Conservation (phyloP, 805 yeast species). For the Candida namnaoensis region DNA sequence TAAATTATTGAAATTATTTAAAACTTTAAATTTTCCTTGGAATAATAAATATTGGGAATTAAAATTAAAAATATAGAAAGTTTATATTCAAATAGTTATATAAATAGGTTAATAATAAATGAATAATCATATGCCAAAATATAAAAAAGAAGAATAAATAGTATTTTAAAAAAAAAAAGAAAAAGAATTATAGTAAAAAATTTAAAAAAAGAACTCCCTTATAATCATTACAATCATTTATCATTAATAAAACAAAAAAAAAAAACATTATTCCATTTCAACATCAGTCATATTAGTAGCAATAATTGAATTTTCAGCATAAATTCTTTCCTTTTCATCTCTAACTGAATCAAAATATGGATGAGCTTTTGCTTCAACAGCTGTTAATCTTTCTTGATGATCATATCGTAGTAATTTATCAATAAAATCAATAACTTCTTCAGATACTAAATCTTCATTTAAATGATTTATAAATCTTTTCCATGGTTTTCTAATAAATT, state of each 20-base stretch:
- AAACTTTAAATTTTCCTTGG: neutral
- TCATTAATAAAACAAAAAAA: too few species aligned
- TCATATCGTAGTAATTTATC: slow-evolving; percentile 73
- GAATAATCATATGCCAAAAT: neutral
- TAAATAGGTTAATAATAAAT: neutral
- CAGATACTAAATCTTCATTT: slow-evolving; percentile 41
- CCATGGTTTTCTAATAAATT: slow-evolving; percentile 64
- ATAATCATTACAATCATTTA: too few species aligned
- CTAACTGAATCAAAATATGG: slow-evolving; percentile 40
- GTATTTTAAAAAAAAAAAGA: too few species aligned
- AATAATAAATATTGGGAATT: neutral
- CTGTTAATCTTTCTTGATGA: slow-evolving; percentile 83
- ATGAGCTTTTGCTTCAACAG: slow-evolving; percentile 81
- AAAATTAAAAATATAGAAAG: too few species aligned
- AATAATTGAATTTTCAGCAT: neutral
- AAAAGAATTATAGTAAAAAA: too few species aligned
- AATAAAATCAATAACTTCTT: slow-evolving; percentile 57
- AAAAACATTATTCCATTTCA: too few species aligned
- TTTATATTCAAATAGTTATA: neutral
- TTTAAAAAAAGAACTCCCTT: too few species aligned
- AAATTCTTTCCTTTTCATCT: slow-evolving; percentile 4
- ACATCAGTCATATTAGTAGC: neutral
- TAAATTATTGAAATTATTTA: neutral
- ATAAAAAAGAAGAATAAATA: too few species aligned
- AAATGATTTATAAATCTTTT: slow-evolving; percentile 45